Evolutionary conservation across 2,329 filamentous ascomycete species (phyloP).

Genomic region (Pseudogymnoascus sp.): DNA sequence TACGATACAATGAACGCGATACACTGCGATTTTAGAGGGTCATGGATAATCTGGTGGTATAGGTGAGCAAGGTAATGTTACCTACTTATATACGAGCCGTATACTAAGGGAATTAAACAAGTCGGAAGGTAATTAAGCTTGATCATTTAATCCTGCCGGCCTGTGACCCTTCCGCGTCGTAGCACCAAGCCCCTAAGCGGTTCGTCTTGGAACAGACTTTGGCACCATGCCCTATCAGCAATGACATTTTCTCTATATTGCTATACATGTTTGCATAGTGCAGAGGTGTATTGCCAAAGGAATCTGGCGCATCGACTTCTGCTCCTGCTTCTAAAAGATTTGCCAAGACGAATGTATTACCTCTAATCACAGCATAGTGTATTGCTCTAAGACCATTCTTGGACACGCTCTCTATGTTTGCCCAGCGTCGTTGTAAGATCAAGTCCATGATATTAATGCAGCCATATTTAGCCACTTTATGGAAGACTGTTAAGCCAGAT

Average conservation of each 20-base stretch:
- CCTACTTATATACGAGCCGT: no score
- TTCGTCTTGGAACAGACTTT: constrained; percentile 9
- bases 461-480: neutral
- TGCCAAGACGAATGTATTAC: neutral
- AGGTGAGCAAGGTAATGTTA: no score
- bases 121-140: neutral
- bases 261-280: constrained; percentile 12
- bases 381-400: neutral
- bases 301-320: neutral
- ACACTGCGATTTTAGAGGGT: no score
- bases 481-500: neutral
- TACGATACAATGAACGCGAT: no score
- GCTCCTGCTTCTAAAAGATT: neutral
- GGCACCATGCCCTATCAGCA: constrained; percentile 6
- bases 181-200: neutral
- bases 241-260: neutral
- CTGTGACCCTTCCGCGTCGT: neutral
- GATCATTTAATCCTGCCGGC: neutral
- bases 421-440: neutral
- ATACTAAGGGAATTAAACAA: neutral
- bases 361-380: constrained; percentile 3
- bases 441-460: neutral
- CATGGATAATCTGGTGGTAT: no score
- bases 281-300: constrained; percentile 13
- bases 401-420: neutral